These are phyloP conservation scores for Incumbomyces lentus DNA, from an alignment of 2,329 filamentous ascomycete species.

Conservation along the genomic window DNA sequence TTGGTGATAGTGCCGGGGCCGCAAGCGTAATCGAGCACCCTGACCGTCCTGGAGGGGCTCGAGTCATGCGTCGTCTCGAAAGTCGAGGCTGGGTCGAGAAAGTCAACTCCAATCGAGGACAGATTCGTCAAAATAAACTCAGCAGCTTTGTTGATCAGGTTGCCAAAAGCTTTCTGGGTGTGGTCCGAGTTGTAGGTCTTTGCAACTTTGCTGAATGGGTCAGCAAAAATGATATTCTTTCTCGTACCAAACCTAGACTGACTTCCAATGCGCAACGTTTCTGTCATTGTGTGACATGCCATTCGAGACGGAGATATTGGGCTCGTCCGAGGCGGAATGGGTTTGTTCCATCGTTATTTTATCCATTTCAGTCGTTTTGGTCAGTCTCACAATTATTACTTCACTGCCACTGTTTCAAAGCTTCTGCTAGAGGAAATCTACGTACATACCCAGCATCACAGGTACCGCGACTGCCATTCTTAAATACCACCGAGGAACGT, in stretches of 20 bases:
- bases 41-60: conserved; percentile 6
- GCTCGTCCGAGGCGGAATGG: too few species aligned
- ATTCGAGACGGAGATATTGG: conserved; percentile 6
- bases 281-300: conserved; percentile 13
- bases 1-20: conserved; percentile 47
- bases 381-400: too few species aligned
- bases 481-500: too few species aligned
- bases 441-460: too few species aligned
- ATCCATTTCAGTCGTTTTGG: too few species aligned
- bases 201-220: conserved; percentile 13
- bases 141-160: conserved; percentile 16
- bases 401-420: too few species aligned
- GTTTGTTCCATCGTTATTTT: too few species aligned
- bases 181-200: conserved; percentile 14
- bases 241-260: conserved; percentile 4
- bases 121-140: conserved; percentile 17
- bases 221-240: neutral
- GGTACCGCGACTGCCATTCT: neutral
- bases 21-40: conserved; percentile 64
- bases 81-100: conserved; percentile 11
- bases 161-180: conserved; percentile 14
- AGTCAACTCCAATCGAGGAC: conserved; percentile 18
- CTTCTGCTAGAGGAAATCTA: too few species aligned
- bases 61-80: conserved; percentile 6
- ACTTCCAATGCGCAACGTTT: conserved; percentile 20